Evolutionary conservation across 768 basidiomycete species (phyloP).

Genomic region (Boletales sp.): DNA sequence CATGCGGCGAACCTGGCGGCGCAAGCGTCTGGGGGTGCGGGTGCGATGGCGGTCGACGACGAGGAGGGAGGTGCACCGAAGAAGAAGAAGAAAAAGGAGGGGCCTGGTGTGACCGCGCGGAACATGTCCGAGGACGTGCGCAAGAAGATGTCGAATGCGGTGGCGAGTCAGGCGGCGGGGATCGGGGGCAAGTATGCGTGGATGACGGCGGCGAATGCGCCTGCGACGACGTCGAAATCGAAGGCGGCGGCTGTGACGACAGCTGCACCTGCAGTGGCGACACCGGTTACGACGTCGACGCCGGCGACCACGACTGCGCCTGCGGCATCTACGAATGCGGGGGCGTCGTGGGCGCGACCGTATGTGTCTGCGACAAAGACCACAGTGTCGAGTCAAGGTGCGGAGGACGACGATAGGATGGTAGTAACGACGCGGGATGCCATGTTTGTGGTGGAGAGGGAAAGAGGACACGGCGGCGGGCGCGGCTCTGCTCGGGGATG

Average conservation of each 20-base stretch:
- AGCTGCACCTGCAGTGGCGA: conserved; percentile 27
- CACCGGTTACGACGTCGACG: conserved; percentile 23
- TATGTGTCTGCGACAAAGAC: conserved; percentile 57
- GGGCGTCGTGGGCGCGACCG: conserved; percentile 55
- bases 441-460: conserved; percentile 82
- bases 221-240: conserved; percentile 39
- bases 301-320: conserved; percentile 33
- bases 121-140: conserved; percentile 91
- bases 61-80: conserved; percentile 63
- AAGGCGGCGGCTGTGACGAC: conserved; percentile 31
- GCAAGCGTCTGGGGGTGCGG: conserved; percentile 41
- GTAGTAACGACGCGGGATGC: conserved; percentile 74
- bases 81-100: conserved; percentile 79
- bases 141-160: conserved; percentile 90
- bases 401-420: conserved; percentile 58
- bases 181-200: conserved; percentile 80
- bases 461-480: conserved; percentile 80
- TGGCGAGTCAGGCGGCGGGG: conserved; percentile 87
- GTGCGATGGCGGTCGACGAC: conserved; percentile 34
- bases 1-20: conserved; percentile 62
- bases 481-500: conserved; percentile 71
- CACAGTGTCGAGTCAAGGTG: conserved; percentile 28
- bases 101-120: conserved; percentile 77
- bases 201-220: conserved; percentile 70
- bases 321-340: conserved; percentile 23